Conservation (phyloP, 345 rosid genomes). For the Gossypium turneri region DNA sequence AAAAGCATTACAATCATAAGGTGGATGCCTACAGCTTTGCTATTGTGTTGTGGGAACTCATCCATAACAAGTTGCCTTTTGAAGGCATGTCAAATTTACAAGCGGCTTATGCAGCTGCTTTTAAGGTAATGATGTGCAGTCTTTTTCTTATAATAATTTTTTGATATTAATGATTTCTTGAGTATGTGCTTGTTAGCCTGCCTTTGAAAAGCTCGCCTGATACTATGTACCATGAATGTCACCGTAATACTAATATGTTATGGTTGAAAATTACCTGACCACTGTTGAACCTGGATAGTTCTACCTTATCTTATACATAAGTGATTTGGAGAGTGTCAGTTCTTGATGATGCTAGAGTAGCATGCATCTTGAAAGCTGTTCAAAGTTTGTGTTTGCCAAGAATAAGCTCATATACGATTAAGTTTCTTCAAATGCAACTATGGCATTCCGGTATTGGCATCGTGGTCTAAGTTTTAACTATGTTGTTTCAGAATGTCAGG, state of each 20-base stretch:
- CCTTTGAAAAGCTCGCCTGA: neutral
- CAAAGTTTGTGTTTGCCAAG: neutral
- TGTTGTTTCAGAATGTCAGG: conserved; percentile 60
- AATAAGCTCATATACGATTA: neutral
- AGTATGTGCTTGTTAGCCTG: neutral
- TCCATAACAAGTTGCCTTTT: conserved; percentile 91
- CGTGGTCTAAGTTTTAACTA: neutral
- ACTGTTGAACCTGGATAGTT: neutral
- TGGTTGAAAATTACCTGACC: neutral
- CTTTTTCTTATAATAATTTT: neutral
- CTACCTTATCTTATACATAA: neutral
- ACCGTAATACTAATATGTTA: neutral
- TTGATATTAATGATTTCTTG: neutral
- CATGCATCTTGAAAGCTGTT: conserved; percentile 9
- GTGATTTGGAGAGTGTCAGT: neutral
- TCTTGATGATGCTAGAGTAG: neutral
- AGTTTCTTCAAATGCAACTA: neutral
- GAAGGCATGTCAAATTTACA: conserved; percentile 99
- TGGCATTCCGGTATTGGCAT: neutral
- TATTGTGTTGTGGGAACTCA: conserved; percentile 93
- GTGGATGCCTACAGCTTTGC: conserved; percentile 97
- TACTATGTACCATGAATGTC: neutral
- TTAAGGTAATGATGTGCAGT: conserved; percentile 49
- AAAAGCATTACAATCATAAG: conserved; percentile 91
- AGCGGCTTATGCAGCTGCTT: conserved; percentile 99